Base-by-base conservation (phyloP, 306 rosid genomes). In the Cicer cuneatum region DNA sequence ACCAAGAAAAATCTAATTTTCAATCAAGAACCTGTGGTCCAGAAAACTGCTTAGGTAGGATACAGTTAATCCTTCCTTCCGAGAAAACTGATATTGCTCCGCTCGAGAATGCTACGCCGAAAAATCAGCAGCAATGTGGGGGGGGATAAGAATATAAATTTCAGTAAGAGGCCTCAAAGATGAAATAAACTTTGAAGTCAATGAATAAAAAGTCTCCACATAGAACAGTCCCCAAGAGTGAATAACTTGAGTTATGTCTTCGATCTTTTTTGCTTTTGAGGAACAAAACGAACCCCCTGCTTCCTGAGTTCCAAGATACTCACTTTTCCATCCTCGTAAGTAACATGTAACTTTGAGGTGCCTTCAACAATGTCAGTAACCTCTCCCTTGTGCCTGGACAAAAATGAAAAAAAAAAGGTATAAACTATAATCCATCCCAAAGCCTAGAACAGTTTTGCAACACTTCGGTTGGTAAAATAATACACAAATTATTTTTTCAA, bases 231-330 rank as follows among this genome's bases (percentile, higher is more conserved):
- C 60, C 66, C 74, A 69, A 15, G 48, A 54, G 14, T 13, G 43
- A 43, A 72, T 29, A 40, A 41, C 72, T 9, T 71, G 52, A 62
- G 65, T 38, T 81, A 79, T 48, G 79, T 79, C 79, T 74, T 82
- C 77, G 87, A 85, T 73, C 97, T 86, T 87, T 92, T 95, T 83
- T 58, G 90, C 84, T 87, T 85, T 76, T 91, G 92, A 43, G 92
- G 88, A 75, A 91, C 90, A 37, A 93, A 90, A 15, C 96, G 96
- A 56, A 85, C 84, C n/a, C 96, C 98, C 86, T 89, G 96, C 73
- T 90, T 87, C 53, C 89, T 88, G 58, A 95, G 97, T 68, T 95
- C 97, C 76, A 89, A 61, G 51, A 73, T 74, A 79, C 84, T 87
- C 72, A 86, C 85, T 65, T 82, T 83, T 66, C 92, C 91, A 6